Percentiles rank a stretch among this genome's conserved stretches.
Conservation (phyloP, 2,329 filamentous ascomycete genomes). For the Aspergillus piperis region DNA sequence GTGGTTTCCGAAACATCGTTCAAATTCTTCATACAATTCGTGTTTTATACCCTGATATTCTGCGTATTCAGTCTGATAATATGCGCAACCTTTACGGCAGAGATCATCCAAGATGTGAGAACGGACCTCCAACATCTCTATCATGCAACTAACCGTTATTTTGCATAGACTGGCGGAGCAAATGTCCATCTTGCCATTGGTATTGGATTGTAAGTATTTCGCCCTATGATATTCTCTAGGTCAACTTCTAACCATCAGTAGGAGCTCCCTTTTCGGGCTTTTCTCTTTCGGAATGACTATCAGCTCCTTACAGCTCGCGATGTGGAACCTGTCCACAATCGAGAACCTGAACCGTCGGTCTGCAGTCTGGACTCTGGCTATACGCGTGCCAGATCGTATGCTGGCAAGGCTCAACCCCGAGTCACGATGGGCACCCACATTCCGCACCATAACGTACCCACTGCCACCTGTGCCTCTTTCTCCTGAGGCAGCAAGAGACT, state of each 20-base stretch:
- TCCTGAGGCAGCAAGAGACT: conserved; percentile 18
- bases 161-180: conserved; percentile 34
- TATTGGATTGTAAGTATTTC: conserved; percentile 56
- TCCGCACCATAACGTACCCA: conserved; percentile 46
- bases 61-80: conserved; percentile 66
- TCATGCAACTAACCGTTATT: conserved; percentile 15
- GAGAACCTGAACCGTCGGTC: conserved; percentile 68
- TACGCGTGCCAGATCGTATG: conserved; percentile 62
- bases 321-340: conserved; percentile 79
- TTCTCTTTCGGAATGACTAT: conserved; percentile 77
- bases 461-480: conserved; percentile 28
- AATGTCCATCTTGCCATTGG: conserved; percentile 67
- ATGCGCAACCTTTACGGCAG: conserved; percentile 63
- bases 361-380: conserved; percentile 71
- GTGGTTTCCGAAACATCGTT: conserved; percentile 83
- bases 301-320: conserved; percentile 69
- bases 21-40: conserved; percentile 92
- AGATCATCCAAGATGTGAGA: conserved; percentile 52
- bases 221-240: too few relatives aligned
- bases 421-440: conserved; percentile 34
- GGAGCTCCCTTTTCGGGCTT: conserved; percentile 71
- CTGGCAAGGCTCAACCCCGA: conserved; percentile 39
- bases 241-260: conserved; percentile 23
- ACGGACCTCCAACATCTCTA: not conserved
- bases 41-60: conserved; percentile 69